phyloP scores from a whole-genome alignment of 306 rosid species.

The Rosa rugosa region DNA sequence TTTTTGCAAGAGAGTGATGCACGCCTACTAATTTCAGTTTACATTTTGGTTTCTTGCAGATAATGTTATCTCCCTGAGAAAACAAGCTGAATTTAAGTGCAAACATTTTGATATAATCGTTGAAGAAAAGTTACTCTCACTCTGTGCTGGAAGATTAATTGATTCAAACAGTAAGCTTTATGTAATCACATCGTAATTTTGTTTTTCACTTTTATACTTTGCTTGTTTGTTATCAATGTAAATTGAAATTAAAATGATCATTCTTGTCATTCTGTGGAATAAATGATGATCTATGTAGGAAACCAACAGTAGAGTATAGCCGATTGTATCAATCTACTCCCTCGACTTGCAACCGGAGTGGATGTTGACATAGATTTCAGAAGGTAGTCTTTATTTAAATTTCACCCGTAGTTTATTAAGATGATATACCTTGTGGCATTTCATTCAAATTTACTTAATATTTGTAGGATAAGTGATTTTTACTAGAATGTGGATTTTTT shows the following conservation, averaged over 20 bases:
- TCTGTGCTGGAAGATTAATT: slow-evolving; percentile 82
- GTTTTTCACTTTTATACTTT: slow-evolving; percentile 14
- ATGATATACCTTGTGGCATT: slow-evolving; percentile 26
- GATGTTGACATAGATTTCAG: slow-evolving; percentile 91
- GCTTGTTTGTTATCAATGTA: no score
- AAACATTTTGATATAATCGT: slow-evolving; percentile 78
- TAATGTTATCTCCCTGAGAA: slow-evolving; percentile 76
- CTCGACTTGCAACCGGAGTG: slow-evolving; percentile 95
- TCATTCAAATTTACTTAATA: slow-evolving; percentile 30
- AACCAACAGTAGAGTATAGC: slow-evolving; percentile 95
- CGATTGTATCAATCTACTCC: slow-evolving; percentile 95
- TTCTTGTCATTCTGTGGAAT: slow-evolving; percentile 49
- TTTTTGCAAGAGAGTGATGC: background rate
- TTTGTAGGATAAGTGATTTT: slow-evolving; percentile 84
- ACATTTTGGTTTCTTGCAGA: slow-evolving; percentile 55
- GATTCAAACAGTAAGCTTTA: slow-evolving; percentile 80
- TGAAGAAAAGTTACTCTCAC: slow-evolving; percentile 87
- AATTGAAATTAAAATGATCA: slow-evolving; percentile 18
- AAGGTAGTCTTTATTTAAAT: slow-evolving; percentile 50
- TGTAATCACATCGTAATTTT: slow-evolving; percentile 46
- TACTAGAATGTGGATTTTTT: slow-evolving; percentile 97
- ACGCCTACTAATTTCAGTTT: background rate
- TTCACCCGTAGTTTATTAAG: slow-evolving; percentile 10
- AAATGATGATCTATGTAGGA: slow-evolving; percentile 84
- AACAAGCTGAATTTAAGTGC: slow-evolving; percentile 77